A percentile compares a stretch with the other conserved stretches of the same genome.
These are phyloP conservation scores for Heteromeles arbutifolia DNA, from an alignment of 306 rosid species.

Conservation along the genomic window DNA sequence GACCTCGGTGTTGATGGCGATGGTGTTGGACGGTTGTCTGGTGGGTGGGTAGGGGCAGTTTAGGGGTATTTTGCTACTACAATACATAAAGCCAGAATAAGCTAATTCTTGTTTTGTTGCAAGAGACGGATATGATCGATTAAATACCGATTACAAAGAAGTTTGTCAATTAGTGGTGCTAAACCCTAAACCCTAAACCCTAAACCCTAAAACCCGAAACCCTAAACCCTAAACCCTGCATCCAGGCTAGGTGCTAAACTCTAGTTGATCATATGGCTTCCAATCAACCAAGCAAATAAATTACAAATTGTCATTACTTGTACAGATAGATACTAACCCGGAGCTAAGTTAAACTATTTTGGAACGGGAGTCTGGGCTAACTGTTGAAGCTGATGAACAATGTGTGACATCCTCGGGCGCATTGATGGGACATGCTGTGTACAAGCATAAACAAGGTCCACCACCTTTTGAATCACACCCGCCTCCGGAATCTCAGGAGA, in stretches of 20 bases:
- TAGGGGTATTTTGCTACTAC: background rate
- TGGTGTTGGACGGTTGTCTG: no score
- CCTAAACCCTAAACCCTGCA: background rate
- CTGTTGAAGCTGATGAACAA: conserved; percentile 94
- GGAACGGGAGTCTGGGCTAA: conserved; percentile 42
- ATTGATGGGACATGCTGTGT: conserved; percentile 95
- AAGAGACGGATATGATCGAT: background rate
- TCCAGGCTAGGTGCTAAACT: background rate
- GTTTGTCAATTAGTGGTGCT: background rate
- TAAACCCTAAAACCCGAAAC: background rate
- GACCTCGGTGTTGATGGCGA: no score
- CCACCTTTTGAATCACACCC: conserved; percentile 74
- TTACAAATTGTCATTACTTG: background rate
- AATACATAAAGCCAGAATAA: background rate
- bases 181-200: background rate
- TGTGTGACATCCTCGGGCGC: conserved; percentile 99
- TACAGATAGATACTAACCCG: background rate
- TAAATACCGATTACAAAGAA: background rate
- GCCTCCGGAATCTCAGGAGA: conserved; percentile 65
- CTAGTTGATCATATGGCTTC: background rate
- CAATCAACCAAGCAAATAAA: background rate
- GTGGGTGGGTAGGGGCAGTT: no score
- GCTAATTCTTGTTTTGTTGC: background rate
- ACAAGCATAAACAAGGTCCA: conserved; percentile 96
- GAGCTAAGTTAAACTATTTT: conserved; percentile 27